These are phyloP conservation scores for Claviceps arundinis DNA, from an alignment of 2,329 filamentous ascomycete genomes.

Conservation along the genomic window DNA sequence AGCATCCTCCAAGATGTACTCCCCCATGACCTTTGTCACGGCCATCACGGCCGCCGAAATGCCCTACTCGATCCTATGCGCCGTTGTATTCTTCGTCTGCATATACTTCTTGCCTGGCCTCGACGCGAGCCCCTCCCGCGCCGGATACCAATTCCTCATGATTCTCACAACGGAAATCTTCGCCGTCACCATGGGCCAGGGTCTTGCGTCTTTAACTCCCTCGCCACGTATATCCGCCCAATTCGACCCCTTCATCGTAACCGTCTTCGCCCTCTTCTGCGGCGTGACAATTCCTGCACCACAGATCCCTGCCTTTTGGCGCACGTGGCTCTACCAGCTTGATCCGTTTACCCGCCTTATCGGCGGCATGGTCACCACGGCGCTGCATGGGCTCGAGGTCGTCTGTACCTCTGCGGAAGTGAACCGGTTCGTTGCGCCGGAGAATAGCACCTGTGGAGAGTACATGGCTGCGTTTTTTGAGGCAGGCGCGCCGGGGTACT, in stretches of 20 bases:
- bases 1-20: constrained; percentile 76
- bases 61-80: constrained; percentile 71
- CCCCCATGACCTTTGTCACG: constrained; percentile 61
- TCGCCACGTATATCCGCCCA: constrained; percentile 67
- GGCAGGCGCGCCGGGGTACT: constrained; percentile 55
- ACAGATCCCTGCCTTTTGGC: constrained; percentile 69
- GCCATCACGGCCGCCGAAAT: constrained; percentile 74
- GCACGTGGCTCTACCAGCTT: constrained; percentile 68
- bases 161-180: constrained; percentile 75
- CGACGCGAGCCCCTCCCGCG: constrained; percentile 45
- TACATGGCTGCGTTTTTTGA: constrained; percentile 65
- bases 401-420: constrained; percentile 47
- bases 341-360: constrained; percentile 76
- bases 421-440: constrained; percentile 54
- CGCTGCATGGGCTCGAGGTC: constrained; percentile 53
- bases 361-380: constrained; percentile 65
- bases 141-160: constrained; percentile 81
- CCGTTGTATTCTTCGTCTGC: constrained; percentile 67
- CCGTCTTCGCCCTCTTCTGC: constrained; percentile 75
- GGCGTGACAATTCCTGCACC: constrained; percentile 71
- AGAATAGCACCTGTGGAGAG: constrained; percentile 53
- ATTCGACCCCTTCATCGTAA: constrained; percentile 70
- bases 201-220: constrained; percentile 63
- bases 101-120: constrained; percentile 78
- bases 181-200: constrained; percentile 66